These are phyloP conservation scores for Tulasnella sp. DNA, from an alignment of 768 basidiomycete species.

Conservation along the genomic window DNA sequence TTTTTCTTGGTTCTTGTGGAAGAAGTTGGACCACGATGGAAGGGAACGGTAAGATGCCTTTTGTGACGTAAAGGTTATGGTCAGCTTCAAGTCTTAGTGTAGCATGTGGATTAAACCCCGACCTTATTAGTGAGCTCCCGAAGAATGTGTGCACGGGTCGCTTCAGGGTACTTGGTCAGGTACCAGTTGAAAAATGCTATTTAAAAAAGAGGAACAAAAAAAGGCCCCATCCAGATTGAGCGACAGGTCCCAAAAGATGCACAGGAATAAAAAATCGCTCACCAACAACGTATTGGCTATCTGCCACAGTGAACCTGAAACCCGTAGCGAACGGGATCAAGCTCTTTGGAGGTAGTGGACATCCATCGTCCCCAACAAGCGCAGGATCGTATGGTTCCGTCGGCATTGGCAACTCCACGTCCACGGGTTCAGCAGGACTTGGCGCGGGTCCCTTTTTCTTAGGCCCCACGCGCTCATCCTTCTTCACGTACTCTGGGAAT, in stretches of 20 bases:
- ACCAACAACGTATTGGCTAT: constrained; percentile 10
- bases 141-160: background rate
- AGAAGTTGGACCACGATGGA: constrained; percentile 7
- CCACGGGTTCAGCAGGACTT: background rate
- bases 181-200: constrained; percentile 14
- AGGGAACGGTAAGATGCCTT: constrained; percentile 13
- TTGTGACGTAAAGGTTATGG: too few relatives aligned
- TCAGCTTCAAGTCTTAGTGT: too few relatives aligned
- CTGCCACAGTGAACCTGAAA: constrained; percentile 3
- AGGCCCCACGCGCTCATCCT: background rate
- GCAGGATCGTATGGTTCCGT: constrained; percentile 4
- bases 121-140: background rate
- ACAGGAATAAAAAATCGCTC: background rate
- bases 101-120: background rate
- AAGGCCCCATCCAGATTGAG: background rate
- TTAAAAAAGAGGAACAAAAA: background rate
- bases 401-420: background rate
- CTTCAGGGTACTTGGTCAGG: background rate
- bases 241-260: background rate
- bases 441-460: background rate
- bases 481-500: constrained; percentile 7
- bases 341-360: constrained; percentile 3
- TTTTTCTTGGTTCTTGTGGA: constrained; percentile 5
- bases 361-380: background rate
- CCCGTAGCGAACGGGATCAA: constrained; percentile 11